Base-by-base conservation (phyloP, 2,329 filamentous ascomycete species). In the Fusarium torulosum region DNA sequence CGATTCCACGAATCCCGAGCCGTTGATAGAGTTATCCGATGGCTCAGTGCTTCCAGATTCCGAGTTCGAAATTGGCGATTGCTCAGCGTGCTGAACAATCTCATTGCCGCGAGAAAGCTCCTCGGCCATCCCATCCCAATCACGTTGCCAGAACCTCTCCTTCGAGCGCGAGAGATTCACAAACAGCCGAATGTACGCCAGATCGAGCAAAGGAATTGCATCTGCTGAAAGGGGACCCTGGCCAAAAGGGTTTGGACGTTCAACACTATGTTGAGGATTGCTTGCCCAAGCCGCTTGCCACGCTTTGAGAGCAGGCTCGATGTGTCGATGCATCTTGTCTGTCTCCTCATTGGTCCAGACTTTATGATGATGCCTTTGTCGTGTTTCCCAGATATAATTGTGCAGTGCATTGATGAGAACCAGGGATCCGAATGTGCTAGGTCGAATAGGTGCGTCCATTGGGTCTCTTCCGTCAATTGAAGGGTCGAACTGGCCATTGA, bases 301-400 rank as follows among this genome's bases (percentile, higher is more conserved):
- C 9, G 95, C 94, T 76, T 94, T 91, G 63, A 99, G 82, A 4
- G 95, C 95, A 13, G 95, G 95, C 77, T 97, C 94, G 59, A 98
- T 96, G 74, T 97, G 94, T 3, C 91, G 88, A 76, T 97, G 94
- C 94, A 98, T 97, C 67, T 94, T 93, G 70, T 98, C 94, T 0
- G 93, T 97, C 78, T 98, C 95, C 68, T 95, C 91, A 33, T 90
- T 88, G 3, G 94, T 97, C 95, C 95, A 97, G 47, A 93, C 85
- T 65, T 93, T 90, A 71, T 92, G 94, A 72, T 94, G 90, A 72
- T 97, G 94, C 52, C 94, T 86, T 78, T 97, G 94, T 23, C 95
- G 87, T 0, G 94, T 97, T 79, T 98, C 95, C 96, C 96, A 98
- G 43, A 98, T 97, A 78, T 97, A 97, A 72, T 97, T 97, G 80